These are phyloP conservation scores for Hysterium pulicare DNA, from an alignment of 2,329 filamentous ascomycete species.

Conservation along the genomic window DNA sequence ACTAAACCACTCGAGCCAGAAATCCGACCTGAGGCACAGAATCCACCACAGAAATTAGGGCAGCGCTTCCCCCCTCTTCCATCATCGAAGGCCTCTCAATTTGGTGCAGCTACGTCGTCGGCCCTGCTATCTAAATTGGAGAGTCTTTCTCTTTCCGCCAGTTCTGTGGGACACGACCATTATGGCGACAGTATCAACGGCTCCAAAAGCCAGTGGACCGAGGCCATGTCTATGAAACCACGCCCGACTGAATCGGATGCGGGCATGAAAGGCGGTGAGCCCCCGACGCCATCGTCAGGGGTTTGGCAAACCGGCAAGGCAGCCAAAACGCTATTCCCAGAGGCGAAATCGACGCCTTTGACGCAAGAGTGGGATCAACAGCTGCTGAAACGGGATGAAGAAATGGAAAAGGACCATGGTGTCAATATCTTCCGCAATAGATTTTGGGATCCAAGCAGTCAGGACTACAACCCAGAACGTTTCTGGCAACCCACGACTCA, in stretches of 20 bases:
- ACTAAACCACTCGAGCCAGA: constrained; percentile 1
- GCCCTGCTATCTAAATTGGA: too few relatives aligned
- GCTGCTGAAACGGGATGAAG: constrained; percentile 24
- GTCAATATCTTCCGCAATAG: constrained; percentile 39
- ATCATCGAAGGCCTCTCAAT: background rate
- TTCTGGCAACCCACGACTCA: constrained; percentile 46
- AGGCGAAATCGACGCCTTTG: constrained; percentile 27
- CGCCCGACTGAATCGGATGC: too few relatives aligned
- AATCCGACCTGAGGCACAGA: background rate
- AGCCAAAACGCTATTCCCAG: constrained; percentile 33
- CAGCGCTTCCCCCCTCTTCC: background rate
- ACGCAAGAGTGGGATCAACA: constrained; percentile 24
- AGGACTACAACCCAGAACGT: constrained; percentile 46
- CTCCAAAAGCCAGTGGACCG: too few relatives aligned
- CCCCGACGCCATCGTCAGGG: too few relatives aligned
- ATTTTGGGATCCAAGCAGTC: constrained; percentile 50
- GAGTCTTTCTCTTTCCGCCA: too few relatives aligned
- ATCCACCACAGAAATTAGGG: background rate
- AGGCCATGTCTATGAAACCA: too few relatives aligned
- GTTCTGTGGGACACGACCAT: too few relatives aligned
- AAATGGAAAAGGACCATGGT: constrained; percentile 23
- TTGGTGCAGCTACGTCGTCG: too few relatives aligned
- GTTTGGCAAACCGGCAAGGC: background rate
- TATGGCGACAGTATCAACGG: too few relatives aligned
- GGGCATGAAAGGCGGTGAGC: too few relatives aligned